Conservation (phyloP, 108 stramenopile species). For the Nitzschia sp. region DNA sequence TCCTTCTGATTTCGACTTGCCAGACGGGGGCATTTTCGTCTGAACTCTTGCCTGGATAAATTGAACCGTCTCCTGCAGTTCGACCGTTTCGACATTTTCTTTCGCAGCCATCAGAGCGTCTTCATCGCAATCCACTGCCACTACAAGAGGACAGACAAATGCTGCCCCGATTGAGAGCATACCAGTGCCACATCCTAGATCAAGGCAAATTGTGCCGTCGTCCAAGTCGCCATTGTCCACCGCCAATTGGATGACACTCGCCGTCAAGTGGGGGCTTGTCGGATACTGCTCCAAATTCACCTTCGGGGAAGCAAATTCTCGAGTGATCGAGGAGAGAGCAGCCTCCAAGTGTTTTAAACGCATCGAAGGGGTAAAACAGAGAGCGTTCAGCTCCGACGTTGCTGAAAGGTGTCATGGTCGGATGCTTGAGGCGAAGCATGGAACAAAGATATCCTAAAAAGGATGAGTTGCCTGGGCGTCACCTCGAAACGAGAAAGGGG, state of each 20-base stretch:
- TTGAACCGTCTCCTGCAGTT: constrained; percentile 34
- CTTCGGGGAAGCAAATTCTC: constrained; percentile 50
- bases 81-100: constrained; percentile 53
- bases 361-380: constrained; percentile 64
- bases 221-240: constrained; percentile 74
- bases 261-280: constrained; percentile 26
- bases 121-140: constrained; percentile 84
- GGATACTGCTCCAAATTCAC: constrained; percentile 37
- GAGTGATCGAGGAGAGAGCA: constrained; percentile 75
- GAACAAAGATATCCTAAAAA: no score
- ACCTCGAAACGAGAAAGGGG: no score
- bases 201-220: constrained; percentile 63
- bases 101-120: constrained; percentile 76
- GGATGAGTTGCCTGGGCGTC: no score
- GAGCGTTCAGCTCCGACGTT: no score
- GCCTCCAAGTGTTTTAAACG: constrained; percentile 94
- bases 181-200: constrained; percentile 96
- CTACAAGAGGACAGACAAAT: constrained; percentile 56
- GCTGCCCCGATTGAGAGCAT: constrained; percentile 84
- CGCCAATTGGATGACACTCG: constrained; percentile 55
- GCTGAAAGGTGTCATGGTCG: no score
- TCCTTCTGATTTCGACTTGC: background rate
- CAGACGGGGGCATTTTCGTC: background rate
- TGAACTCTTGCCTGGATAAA: constrained; percentile 57
- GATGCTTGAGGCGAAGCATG: no score